These are phyloP conservation scores for Alternaria gaisen DNA, from an alignment of 2,329 filamentous ascomycete genomes.

Conservation along the genomic window DNA sequence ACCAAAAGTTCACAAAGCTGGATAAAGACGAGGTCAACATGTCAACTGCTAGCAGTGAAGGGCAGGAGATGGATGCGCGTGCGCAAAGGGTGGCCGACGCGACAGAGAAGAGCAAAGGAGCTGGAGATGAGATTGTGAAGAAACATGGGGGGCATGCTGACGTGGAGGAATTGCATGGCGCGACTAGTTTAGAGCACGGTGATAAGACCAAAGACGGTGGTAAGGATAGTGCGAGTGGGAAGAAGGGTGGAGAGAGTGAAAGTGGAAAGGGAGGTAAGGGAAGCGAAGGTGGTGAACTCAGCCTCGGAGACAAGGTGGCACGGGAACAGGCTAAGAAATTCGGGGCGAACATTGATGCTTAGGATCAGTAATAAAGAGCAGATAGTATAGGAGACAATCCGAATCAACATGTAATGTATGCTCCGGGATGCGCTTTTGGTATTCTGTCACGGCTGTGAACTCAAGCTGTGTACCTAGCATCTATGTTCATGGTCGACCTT, in stretches of 20 bases:
- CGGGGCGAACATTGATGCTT: slow-evolving; percentile 20
- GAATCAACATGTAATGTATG: not conserved
- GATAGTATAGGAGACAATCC: too few species aligned
- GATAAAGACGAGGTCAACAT: slow-evolving; percentile 16
- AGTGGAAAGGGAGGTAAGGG: not conserved
- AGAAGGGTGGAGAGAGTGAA: not conserved
- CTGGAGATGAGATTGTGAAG: slow-evolving; percentile 4
- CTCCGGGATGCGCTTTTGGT: not conserved
- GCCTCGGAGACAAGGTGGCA: slow-evolving; percentile 12
- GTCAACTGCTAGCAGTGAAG: not conserved
- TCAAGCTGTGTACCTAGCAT: not conserved
- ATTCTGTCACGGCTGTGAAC: not conserved
- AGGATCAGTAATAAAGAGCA: not conserved
- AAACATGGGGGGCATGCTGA: slow-evolving; percentile 15
- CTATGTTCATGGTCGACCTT: rapidly evolving
- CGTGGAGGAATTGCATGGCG: slow-evolving; percentile 20
- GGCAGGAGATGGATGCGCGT: not conserved
- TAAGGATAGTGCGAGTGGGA: not conserved
- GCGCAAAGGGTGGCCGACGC: slow-evolving; percentile 10
- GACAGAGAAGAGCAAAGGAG: slow-evolving; percentile 1
- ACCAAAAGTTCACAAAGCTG: slow-evolving; percentile 18
- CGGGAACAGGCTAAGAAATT: slow-evolving; percentile 27
- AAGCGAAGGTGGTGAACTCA: not conserved
- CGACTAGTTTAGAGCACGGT: slow-evolving; percentile 3
- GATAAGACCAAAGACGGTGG: not conserved